These are phyloP conservation scores for Sphagnurus paluster DNA, from an alignment of 1,284 basidiomycete species.

Conservation along the genomic window DNA sequence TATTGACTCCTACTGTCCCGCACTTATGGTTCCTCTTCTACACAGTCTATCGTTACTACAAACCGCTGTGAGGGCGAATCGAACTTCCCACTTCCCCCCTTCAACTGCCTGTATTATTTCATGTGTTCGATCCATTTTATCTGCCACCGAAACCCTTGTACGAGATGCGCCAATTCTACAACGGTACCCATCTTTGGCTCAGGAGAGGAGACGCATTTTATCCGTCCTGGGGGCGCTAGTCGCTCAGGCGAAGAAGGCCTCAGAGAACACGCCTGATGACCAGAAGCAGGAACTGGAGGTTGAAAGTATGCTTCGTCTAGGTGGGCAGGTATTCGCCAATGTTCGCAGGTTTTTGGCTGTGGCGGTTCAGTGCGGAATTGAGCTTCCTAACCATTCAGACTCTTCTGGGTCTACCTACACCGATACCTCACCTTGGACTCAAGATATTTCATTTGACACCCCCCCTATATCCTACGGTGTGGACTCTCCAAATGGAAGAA, in stretches of 20 bases:
- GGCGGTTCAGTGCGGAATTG: conserved; percentile 78
- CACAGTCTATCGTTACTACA: conserved; percentile 87
- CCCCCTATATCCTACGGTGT: conserved; percentile 24
- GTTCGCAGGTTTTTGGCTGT: conserved; percentile 71
- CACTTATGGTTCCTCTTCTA: conserved; percentile 74
- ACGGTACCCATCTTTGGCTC: conserved; percentile 65
- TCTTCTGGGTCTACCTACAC: conserved; percentile 35
- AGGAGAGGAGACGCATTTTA: conserved; percentile 83
- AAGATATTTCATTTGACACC: conserved; percentile 25
- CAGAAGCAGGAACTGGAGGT: conserved; percentile 57
- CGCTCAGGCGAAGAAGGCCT: conserved; percentile 79
- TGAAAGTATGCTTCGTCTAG: conserved; percentile 71
- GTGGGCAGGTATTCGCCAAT: conserved; percentile 73
- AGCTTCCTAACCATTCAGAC: conserved; percentile 60
- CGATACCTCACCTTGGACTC: conserved; percentile 28
- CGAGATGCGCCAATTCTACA: conserved; percentile 79
- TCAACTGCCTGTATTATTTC: conserved; percentile 90
- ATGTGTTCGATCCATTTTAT: conserved; percentile 88
- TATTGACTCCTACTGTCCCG: conserved; percentile 63
- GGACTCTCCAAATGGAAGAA: conserved; percentile 29
- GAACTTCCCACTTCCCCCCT: conserved; percentile 81
- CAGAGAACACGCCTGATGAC: conserved; percentile 52
- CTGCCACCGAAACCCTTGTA: conserved; percentile 82
- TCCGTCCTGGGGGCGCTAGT: conserved; percentile 85
- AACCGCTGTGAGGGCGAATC: conserved; percentile 76